Percentiles rank a stretch among this genome's conserved stretches.
Conservation (phyloP, 1,284 basidiomycete genomes). For the Chalciporus sp. region DNA sequence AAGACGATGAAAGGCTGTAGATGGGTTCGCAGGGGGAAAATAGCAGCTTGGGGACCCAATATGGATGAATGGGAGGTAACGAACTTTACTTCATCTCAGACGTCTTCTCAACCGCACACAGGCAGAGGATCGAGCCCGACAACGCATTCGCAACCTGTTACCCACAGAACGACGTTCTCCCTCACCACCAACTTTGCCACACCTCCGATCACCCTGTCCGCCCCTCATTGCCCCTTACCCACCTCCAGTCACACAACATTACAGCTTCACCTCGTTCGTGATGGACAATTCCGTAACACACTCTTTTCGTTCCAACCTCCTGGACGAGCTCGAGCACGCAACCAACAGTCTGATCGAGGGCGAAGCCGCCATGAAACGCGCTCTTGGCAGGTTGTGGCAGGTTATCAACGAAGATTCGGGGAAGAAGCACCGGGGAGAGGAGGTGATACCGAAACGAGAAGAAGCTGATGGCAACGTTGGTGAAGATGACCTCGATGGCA, state of each 20-base stretch:
- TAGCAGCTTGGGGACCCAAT: slow-evolving; percentile 75
- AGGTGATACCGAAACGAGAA: slow-evolving; percentile 67
- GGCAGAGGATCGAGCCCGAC: slow-evolving; percentile 79
- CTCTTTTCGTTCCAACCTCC: slow-evolving; percentile 71
- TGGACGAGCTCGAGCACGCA: slow-evolving; percentile 77
- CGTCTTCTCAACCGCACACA: slow-evolving; percentile 35
- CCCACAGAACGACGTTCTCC: slow-evolving; percentile 58
- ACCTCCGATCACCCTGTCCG: slow-evolving; percentile 60
- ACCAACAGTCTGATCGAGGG: slow-evolving; percentile 81
- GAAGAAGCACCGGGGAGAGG: slow-evolving; percentile 29
- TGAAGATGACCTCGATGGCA: slow-evolving; percentile 51
- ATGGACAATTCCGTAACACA: slow-evolving; percentile 82
- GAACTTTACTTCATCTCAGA: slow-evolving; percentile 1
- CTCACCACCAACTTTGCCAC: slow-evolving; percentile 59
- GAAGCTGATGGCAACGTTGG: slow-evolving; percentile 58
- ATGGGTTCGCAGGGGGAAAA: slow-evolving; percentile 77
- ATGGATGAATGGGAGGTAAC: slow-evolving; percentile 82
- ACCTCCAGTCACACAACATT: slow-evolving; percentile 61
- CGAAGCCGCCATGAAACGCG: slow-evolving; percentile 67
- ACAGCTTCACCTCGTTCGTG: slow-evolving; percentile 78
- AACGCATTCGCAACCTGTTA: slow-evolving; percentile 68
- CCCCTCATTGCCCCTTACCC: slow-evolving; percentile 70
- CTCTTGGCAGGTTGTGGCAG: slow-evolving; percentile 77
- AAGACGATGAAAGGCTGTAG: slow-evolving; percentile 68
- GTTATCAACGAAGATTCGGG: slow-evolving; percentile 71